Percentiles rank a stretch among this genome's conserved stretches.
Conservation (phyloP, 306 rosid species). For the Carpinus fangiana region DNA sequence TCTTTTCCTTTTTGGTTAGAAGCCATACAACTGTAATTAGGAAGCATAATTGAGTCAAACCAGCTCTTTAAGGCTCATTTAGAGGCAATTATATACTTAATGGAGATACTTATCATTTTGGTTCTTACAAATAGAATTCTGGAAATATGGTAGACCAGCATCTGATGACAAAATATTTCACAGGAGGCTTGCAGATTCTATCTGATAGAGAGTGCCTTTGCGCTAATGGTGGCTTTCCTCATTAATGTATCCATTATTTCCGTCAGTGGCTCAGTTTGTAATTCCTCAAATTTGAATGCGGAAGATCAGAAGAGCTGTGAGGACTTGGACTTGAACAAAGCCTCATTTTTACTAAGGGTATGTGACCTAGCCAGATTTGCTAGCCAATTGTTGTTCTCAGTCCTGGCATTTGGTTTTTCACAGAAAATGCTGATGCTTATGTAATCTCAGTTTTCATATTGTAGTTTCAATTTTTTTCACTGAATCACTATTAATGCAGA, state of each 20-base stretch:
- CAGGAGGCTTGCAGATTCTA: conserved; percentile 98
- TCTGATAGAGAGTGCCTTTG: conserved; percentile 88
- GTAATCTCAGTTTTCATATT: not conserved
- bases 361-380: conserved; percentile 22
- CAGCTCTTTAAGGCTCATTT: not conserved
- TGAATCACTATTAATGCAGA: not conserved
- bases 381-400: not conserved
- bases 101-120: not conserved
- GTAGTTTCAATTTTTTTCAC: not conserved
- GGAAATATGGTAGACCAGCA: conserved; percentile 12
- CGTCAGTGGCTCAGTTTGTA: conserved; percentile 90
- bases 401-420: conserved; percentile 5
- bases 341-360: conserved; percentile 84
- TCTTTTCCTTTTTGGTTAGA: not conserved
- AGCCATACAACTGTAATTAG: not conserved
- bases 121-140: not conserved
- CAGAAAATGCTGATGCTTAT: conserved; percentile 1
- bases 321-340: conserved; percentile 90
- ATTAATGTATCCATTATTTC: conserved; percentile 86
- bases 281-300: conserved; percentile 56
- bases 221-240: conserved; percentile 84
- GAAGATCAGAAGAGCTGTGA: conserved; percentile 74
- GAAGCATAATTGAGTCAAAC: not conserved
- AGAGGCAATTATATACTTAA: not conserved
- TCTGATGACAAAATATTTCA: conserved; percentile 10